phyloP scores from a whole-genome alignment of 768 basidiomycete genomes.

The Rhodosporidiobolus odoratus region DNA sequence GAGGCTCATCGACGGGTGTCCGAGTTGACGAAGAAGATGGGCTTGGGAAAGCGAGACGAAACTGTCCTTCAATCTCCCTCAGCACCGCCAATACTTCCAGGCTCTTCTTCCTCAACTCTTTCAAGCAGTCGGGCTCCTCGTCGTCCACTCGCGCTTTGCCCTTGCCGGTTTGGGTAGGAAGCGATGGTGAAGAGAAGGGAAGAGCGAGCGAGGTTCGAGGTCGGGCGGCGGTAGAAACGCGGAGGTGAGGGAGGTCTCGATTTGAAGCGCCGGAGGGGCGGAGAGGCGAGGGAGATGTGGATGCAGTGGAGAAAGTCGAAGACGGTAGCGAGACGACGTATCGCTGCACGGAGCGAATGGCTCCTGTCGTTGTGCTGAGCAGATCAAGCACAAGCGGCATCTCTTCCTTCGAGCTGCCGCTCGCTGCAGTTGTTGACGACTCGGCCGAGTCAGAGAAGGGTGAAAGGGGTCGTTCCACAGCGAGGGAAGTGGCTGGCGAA shows the following conservation, averaged over 20 bases:
- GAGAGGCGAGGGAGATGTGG: not conserved
- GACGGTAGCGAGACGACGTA: constrained; percentile 77
- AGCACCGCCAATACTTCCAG: constrained; percentile 76
- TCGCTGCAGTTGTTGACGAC: not conserved
- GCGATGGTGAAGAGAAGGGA: constrained; percentile 44
- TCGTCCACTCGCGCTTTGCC: not conserved
- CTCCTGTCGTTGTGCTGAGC: constrained; percentile 71
- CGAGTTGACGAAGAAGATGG: not conserved
- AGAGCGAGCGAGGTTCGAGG: constrained; percentile 20
- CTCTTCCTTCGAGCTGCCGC: not conserved
- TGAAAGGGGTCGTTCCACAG: constrained; percentile 49
- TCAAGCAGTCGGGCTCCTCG: constrained; percentile 55
- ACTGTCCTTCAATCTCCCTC: constrained; percentile 70
- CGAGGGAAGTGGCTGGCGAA: constrained; percentile 17
- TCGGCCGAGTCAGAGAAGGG: not conserved
- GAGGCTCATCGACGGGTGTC: not conserved
- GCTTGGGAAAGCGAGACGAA: constrained; percentile 54
- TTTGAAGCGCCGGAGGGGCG: not conserved
- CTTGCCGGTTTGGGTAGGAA: not conserved
- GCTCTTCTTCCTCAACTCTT: constrained; percentile 67
- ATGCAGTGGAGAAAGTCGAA: constrained; percentile 43
- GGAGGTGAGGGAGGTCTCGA: constrained; percentile 2
- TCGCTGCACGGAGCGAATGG: constrained; percentile 75
- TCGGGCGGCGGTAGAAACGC: constrained; percentile 23
- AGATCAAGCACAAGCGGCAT: constrained; percentile 55